A percentile compares a stretch with the other conserved stretches of the same genome.
Conservation (phyloP, 495 filamentous ascomycete species). For the Cercophora samala region DNA sequence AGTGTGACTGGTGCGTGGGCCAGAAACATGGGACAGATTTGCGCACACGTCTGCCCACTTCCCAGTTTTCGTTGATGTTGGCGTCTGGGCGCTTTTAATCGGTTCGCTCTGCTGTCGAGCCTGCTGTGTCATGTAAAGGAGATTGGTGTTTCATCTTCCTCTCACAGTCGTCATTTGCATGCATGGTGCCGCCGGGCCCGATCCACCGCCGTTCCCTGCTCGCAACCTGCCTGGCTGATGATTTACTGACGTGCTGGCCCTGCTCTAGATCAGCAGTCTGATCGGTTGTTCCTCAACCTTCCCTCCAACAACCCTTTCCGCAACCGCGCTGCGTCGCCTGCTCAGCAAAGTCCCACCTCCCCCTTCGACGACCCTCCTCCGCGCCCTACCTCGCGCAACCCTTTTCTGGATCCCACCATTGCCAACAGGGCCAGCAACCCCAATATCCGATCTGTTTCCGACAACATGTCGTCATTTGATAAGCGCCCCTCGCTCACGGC, state of each 20-base stretch:
- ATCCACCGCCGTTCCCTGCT: constrained; percentile 27
- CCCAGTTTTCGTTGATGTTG: constrained; percentile 33
- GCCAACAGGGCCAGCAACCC: constrained; percentile 48
- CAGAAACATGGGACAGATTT: constrained; percentile 15
- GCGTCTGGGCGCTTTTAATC: constrained; percentile 23
- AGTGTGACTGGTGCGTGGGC: background rate
- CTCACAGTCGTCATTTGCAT: constrained; percentile 45
- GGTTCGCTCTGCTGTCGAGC: constrained; percentile 38
- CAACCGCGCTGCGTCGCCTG: constrained; percentile 77
- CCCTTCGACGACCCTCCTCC: constrained; percentile 57
- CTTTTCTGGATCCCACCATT: constrained; percentile 75
- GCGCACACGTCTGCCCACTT: constrained; percentile 28
- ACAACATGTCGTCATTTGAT: constrained; percentile 56
- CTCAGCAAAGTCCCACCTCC: constrained; percentile 43
- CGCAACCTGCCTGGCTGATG: constrained; percentile 5
- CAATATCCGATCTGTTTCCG: constrained; percentile 40
- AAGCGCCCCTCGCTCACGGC: constrained; percentile 57
- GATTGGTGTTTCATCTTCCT: constrained; percentile 51
- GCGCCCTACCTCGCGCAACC: constrained; percentile 81
- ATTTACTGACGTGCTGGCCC: constrained; percentile 36
- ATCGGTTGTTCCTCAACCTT: constrained; percentile 59
- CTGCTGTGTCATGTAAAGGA: constrained; percentile 50
- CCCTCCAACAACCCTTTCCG: constrained; percentile 98
- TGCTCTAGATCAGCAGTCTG: constrained; percentile 40
- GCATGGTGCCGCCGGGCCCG: constrained; percentile 36